Evolutionary conservation across 768 basidiomycete genomes (phyloP), one percentile per base, ranked within the genome.

Genomic region (Psilocybe cyanescens): DNA sequence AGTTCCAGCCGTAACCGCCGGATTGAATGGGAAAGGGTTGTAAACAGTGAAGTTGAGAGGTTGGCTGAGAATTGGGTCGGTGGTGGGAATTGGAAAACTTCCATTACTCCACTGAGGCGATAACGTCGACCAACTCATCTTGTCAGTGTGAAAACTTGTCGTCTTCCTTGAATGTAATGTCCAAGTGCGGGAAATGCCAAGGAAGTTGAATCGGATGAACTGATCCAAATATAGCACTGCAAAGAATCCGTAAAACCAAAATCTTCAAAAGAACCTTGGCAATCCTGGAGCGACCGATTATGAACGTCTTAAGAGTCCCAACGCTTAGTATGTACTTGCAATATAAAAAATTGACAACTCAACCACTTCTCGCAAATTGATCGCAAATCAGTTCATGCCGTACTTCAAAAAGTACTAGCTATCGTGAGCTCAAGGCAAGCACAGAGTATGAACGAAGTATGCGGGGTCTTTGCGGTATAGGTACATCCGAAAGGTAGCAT

Each of bases 41-140:
- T 37, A 35, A 33, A 37, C 11, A 35, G 16, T 53, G n/a, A n/a
- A 53, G 33, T 53, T 53, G 51, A 16, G 29, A 31, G 33, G 51
- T n/a, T 44, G 4, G 51, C 51, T 53, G 33, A n/a, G 51, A 11
- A 24, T 28, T 49, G 17, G 46, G 11, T 7, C 17, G 11, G 19
- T 8, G 19, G 9, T 24, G 47, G 47, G 28, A 49, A 49, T 49
- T 28, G 19, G 6, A 35, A 37, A 53, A 37, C 31, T 53, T 53
- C 7, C 33, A 17, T 53, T 53, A 53, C 51, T 53, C 51, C 51
- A 53, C 8, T 53, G 17, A 17, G 51, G 51, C 51, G 30, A 53
- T 33, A 33, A 53, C 9, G 41, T 44, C n/a, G 41, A 35, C n/a
- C 14, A 44, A 12, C 14, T 14, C 14, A 12, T 12, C 41, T 44